Base-by-base conservation (phyloP, 106 monocot genomes). In the Dendrobium huoshanense region DNA sequence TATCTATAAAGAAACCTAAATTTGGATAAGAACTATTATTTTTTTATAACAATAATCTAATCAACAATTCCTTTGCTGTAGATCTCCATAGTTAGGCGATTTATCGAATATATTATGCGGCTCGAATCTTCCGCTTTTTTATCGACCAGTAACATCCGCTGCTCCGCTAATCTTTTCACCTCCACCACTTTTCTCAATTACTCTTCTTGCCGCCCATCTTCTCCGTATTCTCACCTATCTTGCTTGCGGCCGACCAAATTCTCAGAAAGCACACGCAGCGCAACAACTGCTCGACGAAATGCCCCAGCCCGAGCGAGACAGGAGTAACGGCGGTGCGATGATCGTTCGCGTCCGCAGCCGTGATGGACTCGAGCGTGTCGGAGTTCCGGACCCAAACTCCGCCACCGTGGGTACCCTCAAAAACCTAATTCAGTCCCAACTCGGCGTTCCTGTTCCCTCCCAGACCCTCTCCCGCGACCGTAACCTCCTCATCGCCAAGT, bases 261-360 rank as follows among this genome's bases (percentile, higher is more conserved):
- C n/a, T n/a, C 3, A 22, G 61, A 33, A 0, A 37, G 33, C 33
- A 33, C 70, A 70, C 16, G 0, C 3, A 31, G 43, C 41, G 5
- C 20, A 20, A 15, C 72, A 22, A 13, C 2, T 44, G 43, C 74
- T 74, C 43, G 74, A 74, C 74, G 43, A 44, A 76, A 49, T 76
- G 76, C 49, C 49, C 49, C 25, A 19, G 22, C 17, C 24, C 0
- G 76, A 76, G 51, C 48, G 10, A 49, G 73, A 13, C 80, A 48
- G 4, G 4, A 33, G 44, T 25, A 45, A 0, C 70, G 83, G 29
- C 64, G 72, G 58, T 13, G 79, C 47, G 78, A 98, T 98, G 98
- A 91, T 98, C 87, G 73, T 98, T 33, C 91, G 98, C 18, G 85
- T 98, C 84, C 92, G 95, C 43, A 98, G 95, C 88, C 92, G 98